Evolutionary conservation across 345 rosid genomes (phyloP), one percentile per base, ranked within the genome.

Genomic region (Eucalyptus virginea): DNA sequence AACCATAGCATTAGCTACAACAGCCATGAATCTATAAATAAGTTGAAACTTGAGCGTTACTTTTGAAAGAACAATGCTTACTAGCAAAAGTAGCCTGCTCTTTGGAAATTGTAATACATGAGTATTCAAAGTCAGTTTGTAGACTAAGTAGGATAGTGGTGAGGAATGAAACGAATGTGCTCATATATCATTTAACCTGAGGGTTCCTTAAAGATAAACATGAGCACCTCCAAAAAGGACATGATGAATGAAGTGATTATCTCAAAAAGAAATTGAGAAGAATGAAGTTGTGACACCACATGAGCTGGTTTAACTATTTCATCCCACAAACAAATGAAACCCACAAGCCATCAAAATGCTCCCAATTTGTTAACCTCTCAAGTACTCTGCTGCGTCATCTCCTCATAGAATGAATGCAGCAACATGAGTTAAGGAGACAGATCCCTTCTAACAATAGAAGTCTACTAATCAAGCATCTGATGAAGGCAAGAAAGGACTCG

Each of bases 1-100:
- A 97, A 95, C 96, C 98, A 95, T 96, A 95, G 96, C 96, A 93
- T 95, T 95, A 92, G 96, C 96, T 95, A 90, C 90, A 96, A 93
- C 47, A 77, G 83, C 83, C 83, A 40, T 77, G 83, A 77, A 77
- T 77, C 83, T 77, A 77, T 77, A 37, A 37, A 77, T 77, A 37
- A 40, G 83, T 77, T 77, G 83, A 40, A 40, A 77, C 47, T 77
- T 37, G 47, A 37, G 28, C 14, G 47, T 40, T 40, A 77, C 83
- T 77, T 77, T 40, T 40, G 24, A 77, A 69, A 21, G 83, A 77
- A 77, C 47, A 77, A 77, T 23, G 28, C 28, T 15, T 40, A 37
- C 24, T 77, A 40, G 83, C 83, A 77, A 77, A 37, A 37, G 47
- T 77, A 77, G 83, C 15, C 28, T 40, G 83, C 47, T 77, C 45